Evolutionary conservation across 31 red algal genomes (phyloP).

Genomic region (Pterothamnion heteromorphum): DNA sequence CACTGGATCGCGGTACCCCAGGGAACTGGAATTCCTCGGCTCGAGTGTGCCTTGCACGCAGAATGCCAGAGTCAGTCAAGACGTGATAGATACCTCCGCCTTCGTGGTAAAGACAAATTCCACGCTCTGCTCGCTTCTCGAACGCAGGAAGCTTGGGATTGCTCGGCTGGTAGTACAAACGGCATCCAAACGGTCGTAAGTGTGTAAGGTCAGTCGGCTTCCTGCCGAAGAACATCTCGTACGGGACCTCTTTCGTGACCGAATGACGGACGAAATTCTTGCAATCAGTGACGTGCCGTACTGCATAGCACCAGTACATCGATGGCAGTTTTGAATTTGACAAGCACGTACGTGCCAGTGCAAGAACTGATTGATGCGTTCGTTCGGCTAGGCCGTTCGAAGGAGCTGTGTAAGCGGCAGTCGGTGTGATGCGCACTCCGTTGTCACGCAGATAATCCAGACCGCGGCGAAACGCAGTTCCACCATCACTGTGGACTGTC

Average conservation of each 20-base stretch:
- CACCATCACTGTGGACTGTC: conserved; percentile 11
- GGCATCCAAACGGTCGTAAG: conserved; percentile 40
- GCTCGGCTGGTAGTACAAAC: neutral
- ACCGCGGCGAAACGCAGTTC: conserved; percentile 1
- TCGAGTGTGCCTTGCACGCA: conserved; percentile 23
- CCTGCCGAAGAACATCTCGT: neutral
- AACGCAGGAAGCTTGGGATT: neutral
- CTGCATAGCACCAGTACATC: conserved; percentile 20
- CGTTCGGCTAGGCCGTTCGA: conserved; percentile 57
- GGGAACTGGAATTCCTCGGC: conserved; percentile 26
- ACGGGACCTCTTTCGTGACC: neutral
- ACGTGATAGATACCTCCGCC: conserved; percentile 10
- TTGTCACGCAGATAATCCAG: neutral
- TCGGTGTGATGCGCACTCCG: neutral
- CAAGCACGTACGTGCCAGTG: neutral
- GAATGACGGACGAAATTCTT: conserved; percentile 25
- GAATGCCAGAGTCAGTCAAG: neutral
- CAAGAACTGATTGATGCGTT: conserved; percentile 26
- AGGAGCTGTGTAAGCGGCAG: conserved; percentile 33
- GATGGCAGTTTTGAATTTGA: neutral
- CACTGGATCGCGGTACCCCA: too few relatives aligned
- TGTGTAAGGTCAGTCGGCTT: neutral
- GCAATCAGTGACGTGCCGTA: conserved; percentile 27
- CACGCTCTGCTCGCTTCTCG: neutral
- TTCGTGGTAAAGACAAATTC: neutral